A percentile compares a stretch with the other conserved stretches of the same genome.
Conservation (phyloP, 768 basidiomycete species). For the Boletus edulis region DNA sequence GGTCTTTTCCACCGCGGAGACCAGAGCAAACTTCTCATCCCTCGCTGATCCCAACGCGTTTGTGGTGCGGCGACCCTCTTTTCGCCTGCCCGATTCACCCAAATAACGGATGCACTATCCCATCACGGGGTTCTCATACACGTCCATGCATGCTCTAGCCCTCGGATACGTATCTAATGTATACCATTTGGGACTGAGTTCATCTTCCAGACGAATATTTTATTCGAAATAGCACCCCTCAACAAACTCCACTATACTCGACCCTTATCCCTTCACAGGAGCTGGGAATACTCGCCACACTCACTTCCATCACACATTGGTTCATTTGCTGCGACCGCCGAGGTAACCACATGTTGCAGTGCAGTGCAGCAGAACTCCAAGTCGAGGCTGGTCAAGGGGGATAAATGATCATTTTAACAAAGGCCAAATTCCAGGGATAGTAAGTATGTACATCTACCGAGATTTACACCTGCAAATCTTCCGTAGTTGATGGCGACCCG, state of each 20-base stretch:
- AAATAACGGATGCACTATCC: neutral
- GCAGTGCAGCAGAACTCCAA: too few relatives aligned
- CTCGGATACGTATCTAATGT: neutral
- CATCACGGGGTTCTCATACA: neutral
- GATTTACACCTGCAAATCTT: neutral
- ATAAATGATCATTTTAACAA: neutral
- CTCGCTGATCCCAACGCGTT: neutral
- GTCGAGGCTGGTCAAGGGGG: neutral
- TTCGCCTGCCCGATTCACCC: neutral
- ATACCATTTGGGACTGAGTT: neutral
- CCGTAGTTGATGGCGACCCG: neutral
- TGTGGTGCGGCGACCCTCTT: neutral
- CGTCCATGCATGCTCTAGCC: too few relatives aligned
- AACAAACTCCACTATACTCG: neutral
- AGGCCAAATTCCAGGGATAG: slow-evolving; percentile 1
- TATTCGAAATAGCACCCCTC: too few relatives aligned
- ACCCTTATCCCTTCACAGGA: neutral
- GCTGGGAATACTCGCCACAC: neutral
- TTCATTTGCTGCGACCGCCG: neutral
- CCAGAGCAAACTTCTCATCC: too few relatives aligned
- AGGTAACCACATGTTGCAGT: neutral
- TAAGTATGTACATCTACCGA: slow-evolving; percentile 4
- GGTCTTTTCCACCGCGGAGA: too few relatives aligned
- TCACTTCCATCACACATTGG: neutral
- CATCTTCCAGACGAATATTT: too few relatives aligned